These are phyloP conservation scores for Corymbia maculata DNA, from an alignment of 345 rosid species.

Conservation along the genomic window DNA sequence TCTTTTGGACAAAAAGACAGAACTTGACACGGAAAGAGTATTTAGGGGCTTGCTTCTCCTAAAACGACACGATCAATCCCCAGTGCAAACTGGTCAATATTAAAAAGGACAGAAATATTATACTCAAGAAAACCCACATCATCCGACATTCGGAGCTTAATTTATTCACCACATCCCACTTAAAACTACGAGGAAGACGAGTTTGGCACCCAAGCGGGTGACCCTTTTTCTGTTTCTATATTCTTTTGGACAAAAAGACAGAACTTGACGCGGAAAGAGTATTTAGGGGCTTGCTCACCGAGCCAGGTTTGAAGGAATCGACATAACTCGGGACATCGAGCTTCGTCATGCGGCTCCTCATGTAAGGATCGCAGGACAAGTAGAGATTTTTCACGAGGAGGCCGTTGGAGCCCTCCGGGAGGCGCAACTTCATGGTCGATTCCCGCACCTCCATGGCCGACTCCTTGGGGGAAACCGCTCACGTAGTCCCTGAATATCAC, in stretches of 20 bases:
- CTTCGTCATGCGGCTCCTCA: not conserved
- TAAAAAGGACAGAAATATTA: not conserved
- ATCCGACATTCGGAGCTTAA: not conserved
- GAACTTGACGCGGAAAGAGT: not conserved
- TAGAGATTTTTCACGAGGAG: slow-evolving; percentile 48
- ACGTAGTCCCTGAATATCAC: slow-evolving; percentile 9
- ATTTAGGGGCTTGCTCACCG: not conserved
- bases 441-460: not conserved
- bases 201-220: not conserved
- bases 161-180: not conserved
- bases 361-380: slow-evolving; percentile 50
- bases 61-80: too few relatives aligned
- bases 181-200: not conserved
- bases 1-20: too few relatives aligned
- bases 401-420: slow-evolving; percentile 5
- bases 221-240: not conserved
- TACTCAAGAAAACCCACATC: not conserved
- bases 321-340: slow-evolving; percentile 1
- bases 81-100: not conserved
- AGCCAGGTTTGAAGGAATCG: slow-evolving; percentile 1
- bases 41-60: too few relatives aligned
- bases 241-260: not conserved
- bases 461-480: not conserved
- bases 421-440: not conserved
- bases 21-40: too few relatives aligned